phyloP scores from a whole-genome alignment of 805 yeast species.

The Saturnispora halmiae region DNA sequence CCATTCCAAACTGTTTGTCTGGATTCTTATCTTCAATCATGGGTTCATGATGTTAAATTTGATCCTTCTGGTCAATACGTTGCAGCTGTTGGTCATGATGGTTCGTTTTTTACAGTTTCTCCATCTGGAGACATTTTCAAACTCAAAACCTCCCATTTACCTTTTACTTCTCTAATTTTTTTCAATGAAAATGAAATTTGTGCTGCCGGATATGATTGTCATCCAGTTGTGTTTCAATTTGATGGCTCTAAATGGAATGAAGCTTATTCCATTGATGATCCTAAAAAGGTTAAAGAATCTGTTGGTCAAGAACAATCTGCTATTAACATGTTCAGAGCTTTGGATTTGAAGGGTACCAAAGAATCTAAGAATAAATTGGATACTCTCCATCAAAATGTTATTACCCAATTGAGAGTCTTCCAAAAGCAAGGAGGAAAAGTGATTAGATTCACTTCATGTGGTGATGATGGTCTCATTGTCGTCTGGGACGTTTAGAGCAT shows the following conservation, averaged over 20 bases:
- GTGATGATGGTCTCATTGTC: constrained; percentile 88
- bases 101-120: constrained; percentile 71
- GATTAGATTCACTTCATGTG: constrained; percentile 60
- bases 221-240: constrained; percentile 61
- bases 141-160: constrained; percentile 61
- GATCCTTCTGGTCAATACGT: constrained; percentile 69
- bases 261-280: constrained; percentile 56
- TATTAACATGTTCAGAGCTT: constrained; percentile 86
- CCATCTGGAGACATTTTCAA: constrained; percentile 47
- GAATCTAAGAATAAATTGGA: constrained; percentile 41
- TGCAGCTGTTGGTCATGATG: constrained; percentile 81
- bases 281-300: constrained; percentile 32
- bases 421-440: constrained; percentile 38
- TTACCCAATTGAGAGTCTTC: constrained; percentile 53
- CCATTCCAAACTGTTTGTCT: constrained; percentile 92
- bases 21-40: constrained; percentile 66
- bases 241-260: constrained; percentile 63
- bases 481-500: constrained; percentile 46
- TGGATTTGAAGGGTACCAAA: constrained; percentile 86
- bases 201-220: constrained; percentile 89
- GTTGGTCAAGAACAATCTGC: constrained; percentile 67
- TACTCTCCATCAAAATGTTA: constrained; percentile 88
- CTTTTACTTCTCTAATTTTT: constrained; percentile 72
- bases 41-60: constrained; percentile 89
- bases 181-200: constrained; percentile 56